These are phyloP conservation scores for Beauveria bassiana DNA, from an alignment of 2,329 filamentous ascomycete species.

Conservation along the genomic window DNA sequence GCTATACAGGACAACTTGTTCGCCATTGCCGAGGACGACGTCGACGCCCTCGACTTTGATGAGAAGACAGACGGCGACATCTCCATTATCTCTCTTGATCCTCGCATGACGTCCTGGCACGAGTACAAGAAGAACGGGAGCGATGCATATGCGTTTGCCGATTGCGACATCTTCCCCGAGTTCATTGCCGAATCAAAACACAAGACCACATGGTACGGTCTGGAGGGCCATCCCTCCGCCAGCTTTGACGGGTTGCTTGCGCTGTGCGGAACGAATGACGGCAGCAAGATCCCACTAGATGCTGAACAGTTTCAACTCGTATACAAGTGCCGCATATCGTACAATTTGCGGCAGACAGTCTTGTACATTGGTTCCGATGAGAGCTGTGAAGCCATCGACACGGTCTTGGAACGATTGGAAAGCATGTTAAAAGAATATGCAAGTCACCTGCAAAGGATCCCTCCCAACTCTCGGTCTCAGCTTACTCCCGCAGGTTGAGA, in stretches of 20 bases:
- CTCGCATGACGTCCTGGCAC: constrained; percentile 3
- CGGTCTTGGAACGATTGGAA: not conserved
- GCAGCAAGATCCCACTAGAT: not conserved
- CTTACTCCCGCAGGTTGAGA: not conserved
- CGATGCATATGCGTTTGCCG: not conserved
- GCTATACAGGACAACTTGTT: constrained; percentile 1
- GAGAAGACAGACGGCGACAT: not conserved
- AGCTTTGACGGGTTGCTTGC: not conserved
- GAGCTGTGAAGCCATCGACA: not conserved
- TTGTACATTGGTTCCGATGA: constrained; percentile 11
- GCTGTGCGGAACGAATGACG: not conserved
- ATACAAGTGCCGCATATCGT: not conserved
- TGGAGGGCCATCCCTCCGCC: not conserved
- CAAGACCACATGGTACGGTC: not conserved
- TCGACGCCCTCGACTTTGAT: not conserved
- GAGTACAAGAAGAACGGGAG: not conserved
- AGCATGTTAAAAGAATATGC: not conserved
- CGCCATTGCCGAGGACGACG: constrained; percentile 7
- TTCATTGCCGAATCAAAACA: not conserved
- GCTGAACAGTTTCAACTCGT: not conserved
- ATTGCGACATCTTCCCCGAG: not conserved
- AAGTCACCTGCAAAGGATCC: not conserved
- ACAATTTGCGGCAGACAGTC: constrained; percentile 1
- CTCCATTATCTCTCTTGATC: not conserved
- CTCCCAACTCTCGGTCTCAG: not conserved